Conservation (phyloP, 371 early-diverging fungal species). For the Apophysomyces elegans region DNA sequence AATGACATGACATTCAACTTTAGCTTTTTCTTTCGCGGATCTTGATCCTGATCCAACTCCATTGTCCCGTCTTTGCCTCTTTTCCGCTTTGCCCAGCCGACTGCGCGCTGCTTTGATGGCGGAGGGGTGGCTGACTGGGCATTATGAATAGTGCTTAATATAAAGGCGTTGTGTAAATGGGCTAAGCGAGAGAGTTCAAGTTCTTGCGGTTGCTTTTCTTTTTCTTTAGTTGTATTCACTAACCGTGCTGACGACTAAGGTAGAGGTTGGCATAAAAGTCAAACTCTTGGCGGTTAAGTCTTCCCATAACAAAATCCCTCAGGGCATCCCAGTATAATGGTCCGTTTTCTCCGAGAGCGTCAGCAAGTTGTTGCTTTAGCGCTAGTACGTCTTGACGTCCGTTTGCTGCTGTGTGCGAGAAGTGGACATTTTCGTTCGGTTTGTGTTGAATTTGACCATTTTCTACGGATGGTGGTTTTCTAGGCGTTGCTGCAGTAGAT, state of each 20-base stretch:
- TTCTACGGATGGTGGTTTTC: neutral
- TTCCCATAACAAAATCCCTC: slow-evolving; percentile 78
- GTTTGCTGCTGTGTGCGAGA: slow-evolving; percentile 36
- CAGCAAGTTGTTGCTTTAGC: slow-evolving; percentile 79
- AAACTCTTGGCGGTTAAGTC: slow-evolving; percentile 77
- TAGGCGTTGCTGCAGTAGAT: slow-evolving; percentile 11
- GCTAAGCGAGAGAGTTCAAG: slow-evolving; percentile 45
- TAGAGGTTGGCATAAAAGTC: slow-evolving; percentile 79
- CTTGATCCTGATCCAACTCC: slow-evolving; percentile 46
- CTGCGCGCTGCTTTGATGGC: slow-evolving; percentile 64
- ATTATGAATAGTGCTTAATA: slow-evolving; percentile 79
- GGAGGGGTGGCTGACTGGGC: slow-evolving; percentile 74
- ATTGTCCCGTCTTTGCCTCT: slow-evolving; percentile 55
- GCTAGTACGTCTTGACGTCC: slow-evolving; percentile 73
- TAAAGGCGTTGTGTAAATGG: slow-evolving; percentile 78
- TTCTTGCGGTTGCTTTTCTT: neutral
- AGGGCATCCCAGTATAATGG: slow-evolving; percentile 80
- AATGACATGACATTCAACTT: slow-evolving; percentile 77
- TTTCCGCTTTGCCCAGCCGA: slow-evolving; percentile 70
- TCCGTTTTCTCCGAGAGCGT: slow-evolving; percentile 79
- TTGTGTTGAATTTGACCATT: slow-evolving; percentile 6
- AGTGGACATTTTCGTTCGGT: slow-evolving; percentile 20
- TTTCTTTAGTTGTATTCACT: neutral
- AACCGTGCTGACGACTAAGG: slow-evolving; percentile 67
- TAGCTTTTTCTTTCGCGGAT: slow-evolving; percentile 62